These are phyloP conservation scores for Fusarium coffeatum DNA, from an alignment of 2,329 filamentous ascomycete genomes.

Conservation along the genomic window DNA sequence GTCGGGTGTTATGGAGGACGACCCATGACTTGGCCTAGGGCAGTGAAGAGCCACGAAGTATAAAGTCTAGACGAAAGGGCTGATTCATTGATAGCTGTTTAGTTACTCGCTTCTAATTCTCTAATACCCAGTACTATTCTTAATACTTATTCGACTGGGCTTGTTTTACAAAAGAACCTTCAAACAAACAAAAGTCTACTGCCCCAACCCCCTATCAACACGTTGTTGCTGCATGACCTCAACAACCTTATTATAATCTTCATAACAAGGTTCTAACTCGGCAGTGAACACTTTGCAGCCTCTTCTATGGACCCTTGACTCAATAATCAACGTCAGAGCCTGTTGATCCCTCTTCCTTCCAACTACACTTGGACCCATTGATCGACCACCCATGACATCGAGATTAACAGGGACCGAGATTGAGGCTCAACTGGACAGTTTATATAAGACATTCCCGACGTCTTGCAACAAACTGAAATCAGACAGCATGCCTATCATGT, in stretches of 20 bases:
- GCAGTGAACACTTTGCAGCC: background rate
- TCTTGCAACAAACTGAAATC: background rate
- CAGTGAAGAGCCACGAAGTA: constrained; percentile 12
- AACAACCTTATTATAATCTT: background rate
- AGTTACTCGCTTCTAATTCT: constrained; percentile 1
- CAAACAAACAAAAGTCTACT: background rate
- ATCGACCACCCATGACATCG: constrained; percentile 39
- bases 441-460: constrained; percentile 18
- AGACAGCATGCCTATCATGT: constrained; percentile 25
- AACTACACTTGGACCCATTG: constrained; percentile 27
- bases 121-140: background rate
- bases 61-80: constrained; percentile 22
- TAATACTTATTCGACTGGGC: background rate
- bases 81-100: background rate
- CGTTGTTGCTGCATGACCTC: background rate
- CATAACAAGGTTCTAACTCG: background rate
- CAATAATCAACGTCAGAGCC: constrained; percentile 34
- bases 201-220: background rate
- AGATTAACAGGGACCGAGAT: constrained; percentile 35
- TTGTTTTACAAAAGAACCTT: background rate
- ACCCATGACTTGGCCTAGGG: constrained; percentile 12
- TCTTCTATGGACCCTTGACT: constrained; percentile 26
- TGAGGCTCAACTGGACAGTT: constrained; percentile 34
- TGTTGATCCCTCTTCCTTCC: constrained; percentile 29
- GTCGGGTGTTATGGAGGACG: constrained; percentile 1